Conservation (phyloP, 352 stramenopile species). For the Globisporangium lucens region DNA sequence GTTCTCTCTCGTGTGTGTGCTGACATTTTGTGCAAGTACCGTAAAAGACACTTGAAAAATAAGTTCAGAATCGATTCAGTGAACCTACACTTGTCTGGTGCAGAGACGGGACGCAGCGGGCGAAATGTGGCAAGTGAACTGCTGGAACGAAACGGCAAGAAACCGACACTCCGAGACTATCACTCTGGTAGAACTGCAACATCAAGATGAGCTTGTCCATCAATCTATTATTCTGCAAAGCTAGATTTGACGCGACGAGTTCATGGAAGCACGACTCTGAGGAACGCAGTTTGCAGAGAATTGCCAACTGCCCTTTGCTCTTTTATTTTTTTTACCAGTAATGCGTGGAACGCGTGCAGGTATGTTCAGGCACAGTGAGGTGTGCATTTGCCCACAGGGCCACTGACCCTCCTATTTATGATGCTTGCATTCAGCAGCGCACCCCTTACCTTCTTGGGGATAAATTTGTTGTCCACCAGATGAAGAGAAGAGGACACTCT, state of each 20-base stretch:
- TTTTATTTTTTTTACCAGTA: too few relatives aligned
- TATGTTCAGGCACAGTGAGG: too few relatives aligned
- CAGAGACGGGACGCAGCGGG: not conserved
- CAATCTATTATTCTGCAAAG: not conserved
- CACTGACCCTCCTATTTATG: too few relatives aligned
- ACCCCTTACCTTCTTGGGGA: too few relatives aligned
- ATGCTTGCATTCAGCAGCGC: too few relatives aligned
- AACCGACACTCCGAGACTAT: not conserved
- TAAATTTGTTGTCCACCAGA: not conserved
- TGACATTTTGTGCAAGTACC: not conserved
- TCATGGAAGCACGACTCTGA: not conserved
- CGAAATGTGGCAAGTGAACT: not conserved
- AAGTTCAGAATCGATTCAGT: constrained; percentile 15
- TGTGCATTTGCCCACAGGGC: too few relatives aligned
- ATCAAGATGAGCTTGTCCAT: not conserved
- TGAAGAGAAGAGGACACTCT: not conserved
- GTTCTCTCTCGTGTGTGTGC: not conserved
- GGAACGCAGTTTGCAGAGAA: not conserved
- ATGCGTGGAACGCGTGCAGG: too few relatives aligned
- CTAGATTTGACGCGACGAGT: not conserved
- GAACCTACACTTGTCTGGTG: not conserved
- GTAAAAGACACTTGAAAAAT: not conserved
- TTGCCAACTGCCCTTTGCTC: too few relatives aligned
- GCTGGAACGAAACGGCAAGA: constrained; percentile 1
- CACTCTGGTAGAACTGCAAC: not conserved